Conservation (phyloP, 2,329 filamentous ascomycete genomes). For the Lachnellula arida region DNA sequence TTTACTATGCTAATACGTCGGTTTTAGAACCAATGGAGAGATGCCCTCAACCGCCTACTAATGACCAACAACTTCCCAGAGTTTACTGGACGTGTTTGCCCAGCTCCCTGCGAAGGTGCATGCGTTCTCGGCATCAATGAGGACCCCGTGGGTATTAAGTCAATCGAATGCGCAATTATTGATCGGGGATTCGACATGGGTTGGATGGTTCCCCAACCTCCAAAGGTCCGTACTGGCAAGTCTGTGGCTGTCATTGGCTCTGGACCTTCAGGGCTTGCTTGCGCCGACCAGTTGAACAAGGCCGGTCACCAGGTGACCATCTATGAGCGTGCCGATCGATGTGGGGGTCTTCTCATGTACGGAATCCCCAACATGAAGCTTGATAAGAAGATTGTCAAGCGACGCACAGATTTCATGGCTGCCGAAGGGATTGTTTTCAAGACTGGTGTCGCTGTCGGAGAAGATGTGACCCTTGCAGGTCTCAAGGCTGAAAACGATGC, state of each 20-base stretch:
- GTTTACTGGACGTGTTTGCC: conserved; percentile 95
- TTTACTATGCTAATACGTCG: too few relatives aligned
- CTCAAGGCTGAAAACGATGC: conserved; percentile 73
- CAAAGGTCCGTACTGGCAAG: conserved; percentile 79
- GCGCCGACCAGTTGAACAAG: conserved; percentile 90
- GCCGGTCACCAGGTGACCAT: conserved; percentile 85
- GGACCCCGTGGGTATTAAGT: conserved; percentile 96
- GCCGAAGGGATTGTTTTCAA: conserved; percentile 81
- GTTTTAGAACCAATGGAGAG: conserved; percentile 66
- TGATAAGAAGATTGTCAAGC: conserved; percentile 94
- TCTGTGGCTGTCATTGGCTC: conserved; percentile 86
- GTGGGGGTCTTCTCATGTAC: conserved; percentile 93
- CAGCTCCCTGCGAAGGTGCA: conserved; percentile 91
- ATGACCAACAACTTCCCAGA: conserved; percentile 99
- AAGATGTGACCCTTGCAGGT: conserved; percentile 64
- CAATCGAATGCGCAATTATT: conserved; percentile 96
- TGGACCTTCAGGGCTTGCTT: conserved; percentile 83
- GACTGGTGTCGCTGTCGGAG: conserved; percentile 72
- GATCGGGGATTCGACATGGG: conserved; percentile 97
- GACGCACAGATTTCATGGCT: conserved; percentile 91
- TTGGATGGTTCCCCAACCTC: conserved; percentile 87
- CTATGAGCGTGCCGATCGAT: conserved; percentile 87
- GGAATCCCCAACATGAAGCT: conserved; percentile 99
- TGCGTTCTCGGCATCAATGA: conserved; percentile 96
- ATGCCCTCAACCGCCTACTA: conserved; percentile 83